Conservation (phyloP, 2,329 filamentous ascomycete genomes). For the Emmonsiellopsis sp. region DNA sequence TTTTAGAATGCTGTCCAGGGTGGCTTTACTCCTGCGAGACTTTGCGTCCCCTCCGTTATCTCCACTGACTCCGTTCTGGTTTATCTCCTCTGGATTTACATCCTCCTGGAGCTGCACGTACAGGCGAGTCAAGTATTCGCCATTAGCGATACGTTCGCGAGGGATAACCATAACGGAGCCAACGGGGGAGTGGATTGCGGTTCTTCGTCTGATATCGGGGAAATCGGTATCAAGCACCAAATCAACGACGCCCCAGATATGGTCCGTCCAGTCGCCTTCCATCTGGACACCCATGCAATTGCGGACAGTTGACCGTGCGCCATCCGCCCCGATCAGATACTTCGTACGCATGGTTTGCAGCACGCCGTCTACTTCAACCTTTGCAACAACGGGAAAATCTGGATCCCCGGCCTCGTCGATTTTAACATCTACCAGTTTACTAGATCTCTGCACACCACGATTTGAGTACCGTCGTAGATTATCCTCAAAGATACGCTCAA, state of each 20-base stretch:
- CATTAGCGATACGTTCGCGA: conserved; percentile 50
- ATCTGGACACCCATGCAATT: conserved; percentile 43
- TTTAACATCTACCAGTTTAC: conserved; percentile 53
- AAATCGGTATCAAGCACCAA: conserved; percentile 64
- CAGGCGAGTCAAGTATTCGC: conserved; percentile 61
- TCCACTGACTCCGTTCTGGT: conserved; percentile 53
- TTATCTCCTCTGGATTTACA: conserved; percentile 22
- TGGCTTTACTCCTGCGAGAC: conserved; percentile 35
- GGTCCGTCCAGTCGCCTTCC: conserved; percentile 58
- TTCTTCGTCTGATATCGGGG: conserved; percentile 71
- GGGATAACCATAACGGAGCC: conserved; percentile 80
- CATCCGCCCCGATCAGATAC: conserved; percentile 64
- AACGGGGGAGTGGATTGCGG: conserved; percentile 63
- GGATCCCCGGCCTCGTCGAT: conserved; percentile 43
- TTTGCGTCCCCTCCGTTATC: conserved; percentile 42
- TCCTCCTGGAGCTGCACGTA: conserved; percentile 39
- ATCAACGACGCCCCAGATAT: conserved; percentile 71
- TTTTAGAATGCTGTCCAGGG: conserved; percentile 53
- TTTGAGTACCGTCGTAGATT: conserved; percentile 56
- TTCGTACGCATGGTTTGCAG: conserved; percentile 48
- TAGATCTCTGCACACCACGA: conserved; percentile 51
- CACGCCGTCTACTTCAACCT: conserved; percentile 21
- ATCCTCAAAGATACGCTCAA: conserved; percentile 48
- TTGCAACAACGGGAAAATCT: conserved; percentile 28
- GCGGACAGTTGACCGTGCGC: conserved; percentile 58